Percentiles rank a stretch among this genome's conserved stretches.
Conservation (phyloP, 2,329 filamentous ascomycete species). For the Fusarium succisae region DNA sequence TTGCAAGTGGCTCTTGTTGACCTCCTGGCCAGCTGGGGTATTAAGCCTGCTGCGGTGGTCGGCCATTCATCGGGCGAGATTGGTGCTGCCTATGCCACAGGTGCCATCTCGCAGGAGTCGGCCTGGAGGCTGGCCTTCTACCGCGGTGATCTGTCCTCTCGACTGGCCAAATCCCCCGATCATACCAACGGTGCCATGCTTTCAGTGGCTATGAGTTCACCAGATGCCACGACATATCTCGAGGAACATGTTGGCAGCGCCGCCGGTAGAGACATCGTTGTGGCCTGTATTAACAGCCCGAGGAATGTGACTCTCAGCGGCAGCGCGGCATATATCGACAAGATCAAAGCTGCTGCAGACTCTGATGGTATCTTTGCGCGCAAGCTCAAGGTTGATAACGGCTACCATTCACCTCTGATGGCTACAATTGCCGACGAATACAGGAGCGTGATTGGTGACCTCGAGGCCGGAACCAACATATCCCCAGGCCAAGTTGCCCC, state of each 20-base stretch:
- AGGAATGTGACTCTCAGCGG: constrained; percentile 27
- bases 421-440: background rate
- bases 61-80: constrained; percentile 55
- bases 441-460: background rate
- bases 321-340: constrained; percentile 6
- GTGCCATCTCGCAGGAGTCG: constrained; percentile 40
- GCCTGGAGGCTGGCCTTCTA: constrained; percentile 49
- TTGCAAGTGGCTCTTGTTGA: constrained; percentile 60
- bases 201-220: constrained; percentile 42
- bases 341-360: constrained; percentile 3
- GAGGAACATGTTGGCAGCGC: background rate
- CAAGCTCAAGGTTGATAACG: constrained; percentile 53
- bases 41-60: constrained; percentile 46
- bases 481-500: background rate
- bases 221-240: constrained; percentile 36
- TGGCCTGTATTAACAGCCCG: constrained; percentile 30
- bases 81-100: constrained; percentile 51
- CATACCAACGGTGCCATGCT: constrained; percentile 45
- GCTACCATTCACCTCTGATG: constrained; percentile 63
- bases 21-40: constrained; percentile 43
- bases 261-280: background rate
- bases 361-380: constrained; percentile 12
- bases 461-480: background rate
- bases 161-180: background rate
- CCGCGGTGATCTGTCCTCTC: constrained; percentile 40